Evolutionary conservation across 2,329 filamentous ascomycete species (phyloP), one percentile per base, ranked within the genome.

Genomic region (Verticillium isaacii): DNA sequence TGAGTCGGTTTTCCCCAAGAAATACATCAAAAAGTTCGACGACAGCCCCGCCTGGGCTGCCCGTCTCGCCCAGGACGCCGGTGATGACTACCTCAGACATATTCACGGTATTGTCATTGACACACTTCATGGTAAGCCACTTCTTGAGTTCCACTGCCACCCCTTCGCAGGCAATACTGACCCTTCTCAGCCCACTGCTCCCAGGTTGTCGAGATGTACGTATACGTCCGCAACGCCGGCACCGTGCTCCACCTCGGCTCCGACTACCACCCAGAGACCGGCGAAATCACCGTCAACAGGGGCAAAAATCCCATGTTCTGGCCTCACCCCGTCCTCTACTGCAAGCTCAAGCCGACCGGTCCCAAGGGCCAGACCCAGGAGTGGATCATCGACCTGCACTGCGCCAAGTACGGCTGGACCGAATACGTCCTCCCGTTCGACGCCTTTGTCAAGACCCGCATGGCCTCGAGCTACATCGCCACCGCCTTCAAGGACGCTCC

Each of bases 291-390:
- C 17, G 55, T 36, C 5, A 25, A 45, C 25, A 63, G 60, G 14
- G 61, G 60, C 54, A 65, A 63, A n/a, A 54, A 65, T 14, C 61
- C 62, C 17, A 65, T 65, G 64, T 65, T 65, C 61, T 64, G 63
- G 60, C 62, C 62, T 39, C 64, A 63, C n/a, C 61, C 60, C 1
- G 56, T 65, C 19, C 64, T 65, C 41, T 61, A 45, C 32, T 61
- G 61, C 29, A 57, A 52, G 3, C 57, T 64, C 19, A 61, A 56
- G 32, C 57, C 50, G 29, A 34, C 34, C 15, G 17, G 36, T 0
- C 25, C 58, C 34, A 52, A 52, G 11, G 45, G 23, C 45, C 8
- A 52, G 45, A 12, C 23, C 14, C 52, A 62, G 7, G 59, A 62
- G 9, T 63, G 45, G 55, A 54, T 62, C 41, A 56, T 65, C 50